Conservation (phyloP, 2,329 filamentous ascomycete genomes). For the Aspergillus sp. region DNA sequence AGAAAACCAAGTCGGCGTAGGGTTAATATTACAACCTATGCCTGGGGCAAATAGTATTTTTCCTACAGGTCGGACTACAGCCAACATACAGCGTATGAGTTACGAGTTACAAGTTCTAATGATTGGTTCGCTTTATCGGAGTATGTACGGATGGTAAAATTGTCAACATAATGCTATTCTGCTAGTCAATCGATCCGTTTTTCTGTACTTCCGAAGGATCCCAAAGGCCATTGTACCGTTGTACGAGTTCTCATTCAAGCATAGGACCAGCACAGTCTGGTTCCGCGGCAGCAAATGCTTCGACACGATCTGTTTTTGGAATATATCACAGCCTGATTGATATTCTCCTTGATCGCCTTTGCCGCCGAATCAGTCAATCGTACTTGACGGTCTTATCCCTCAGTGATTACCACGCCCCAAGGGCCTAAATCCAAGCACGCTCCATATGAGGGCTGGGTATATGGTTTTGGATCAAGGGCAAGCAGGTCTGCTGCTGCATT, state of each 20-base stretch:
- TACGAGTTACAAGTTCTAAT: too few species aligned
- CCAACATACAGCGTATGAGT: too few species aligned
- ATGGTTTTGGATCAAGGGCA: slow-evolving; percentile 13
- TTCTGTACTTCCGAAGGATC: too few species aligned
- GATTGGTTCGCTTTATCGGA: too few species aligned
- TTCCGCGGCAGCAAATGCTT: slow-evolving; percentile 19
- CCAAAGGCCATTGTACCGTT: too few species aligned
- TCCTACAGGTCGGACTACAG: too few species aligned
- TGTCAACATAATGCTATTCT: too few species aligned
- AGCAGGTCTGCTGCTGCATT: slow-evolving; percentile 33
- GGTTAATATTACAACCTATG: too few species aligned
- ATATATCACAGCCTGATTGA: slow-evolving; percentile 32
- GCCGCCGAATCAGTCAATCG: slow-evolving; percentile 20
- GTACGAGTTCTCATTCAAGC: background rate
- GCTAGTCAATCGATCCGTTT: too few species aligned
- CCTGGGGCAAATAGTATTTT: too few species aligned
- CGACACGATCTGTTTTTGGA: slow-evolving; percentile 12
- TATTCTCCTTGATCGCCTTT: slow-evolving; percentile 27
- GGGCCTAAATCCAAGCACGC: slow-evolving; percentile 34
- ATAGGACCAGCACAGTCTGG: slow-evolving; percentile 8
- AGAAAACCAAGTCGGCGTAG: too few species aligned
- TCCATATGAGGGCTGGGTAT: slow-evolving; percentile 25
- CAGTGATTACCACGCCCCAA: slow-evolving; percentile 15
- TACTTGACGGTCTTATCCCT: slow-evolving; percentile 29
- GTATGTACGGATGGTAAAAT: too few species aligned